A percentile compares a stretch with the other conserved stretches of the same genome.
These are phyloP conservation scores for Scutellaria baicalensis DNA, from an alignment of 257 asterid species.

Conservation along the genomic window DNA sequence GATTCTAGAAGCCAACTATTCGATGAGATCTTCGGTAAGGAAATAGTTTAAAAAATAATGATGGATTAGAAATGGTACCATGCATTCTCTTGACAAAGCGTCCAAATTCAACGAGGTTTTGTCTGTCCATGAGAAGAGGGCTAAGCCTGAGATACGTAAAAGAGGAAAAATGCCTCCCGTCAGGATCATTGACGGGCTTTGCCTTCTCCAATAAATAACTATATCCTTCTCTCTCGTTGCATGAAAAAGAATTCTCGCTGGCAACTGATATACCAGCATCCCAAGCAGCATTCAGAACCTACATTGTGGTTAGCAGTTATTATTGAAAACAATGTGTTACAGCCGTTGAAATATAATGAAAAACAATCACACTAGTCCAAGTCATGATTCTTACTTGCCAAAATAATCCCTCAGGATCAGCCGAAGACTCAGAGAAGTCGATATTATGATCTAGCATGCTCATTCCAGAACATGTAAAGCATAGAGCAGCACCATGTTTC, in stretches of 20 bases:
- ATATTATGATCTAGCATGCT: conserved; percentile 41
- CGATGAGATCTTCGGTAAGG: background rate
- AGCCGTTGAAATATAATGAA: background rate
- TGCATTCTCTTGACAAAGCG: conserved; percentile 82
- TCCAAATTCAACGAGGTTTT: conserved; percentile 61
- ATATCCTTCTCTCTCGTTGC: conserved; percentile 55
- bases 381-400: conserved; percentile 70
- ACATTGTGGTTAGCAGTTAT: conserved; percentile 16
- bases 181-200: conserved; percentile 71
- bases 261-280: conserved; percentile 68
- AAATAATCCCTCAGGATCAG: conserved; percentile 75
- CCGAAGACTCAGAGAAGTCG: conserved; percentile 47
- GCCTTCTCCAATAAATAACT: conserved; percentile 63
- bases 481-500: conserved; percentile 55
- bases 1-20: background rate
- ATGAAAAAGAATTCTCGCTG: conserved; percentile 55
- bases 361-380: background rate
- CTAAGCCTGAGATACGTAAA: conserved; percentile 64
- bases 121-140: conserved; percentile 63
- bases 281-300: conserved; percentile 86
- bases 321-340: background rate
- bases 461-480: conserved; percentile 43
- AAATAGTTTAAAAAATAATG: background rate
- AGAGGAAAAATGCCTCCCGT: conserved; percentile 63
- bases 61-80: conserved; percentile 32